A percentile compares a stretch with the other conserved stretches of the same genome.
These are phyloP conservation scores for Saccharomyces hybrid DNA, from an alignment of 1,139 yeast species.

Conservation along the genomic window DNA sequence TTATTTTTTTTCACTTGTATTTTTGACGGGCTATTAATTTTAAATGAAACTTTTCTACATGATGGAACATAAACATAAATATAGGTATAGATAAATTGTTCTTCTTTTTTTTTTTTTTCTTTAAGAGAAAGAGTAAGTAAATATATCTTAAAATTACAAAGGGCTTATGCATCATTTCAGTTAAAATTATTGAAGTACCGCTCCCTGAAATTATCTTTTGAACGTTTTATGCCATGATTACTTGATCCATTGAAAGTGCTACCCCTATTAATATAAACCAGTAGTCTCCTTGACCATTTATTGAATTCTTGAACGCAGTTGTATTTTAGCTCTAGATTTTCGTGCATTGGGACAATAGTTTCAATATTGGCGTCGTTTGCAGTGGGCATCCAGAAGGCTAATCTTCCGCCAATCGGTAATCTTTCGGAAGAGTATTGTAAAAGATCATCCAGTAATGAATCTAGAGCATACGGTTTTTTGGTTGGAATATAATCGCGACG, in stretches of 20 bases:
- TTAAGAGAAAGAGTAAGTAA: not conserved
- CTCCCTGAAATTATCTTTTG: slow-evolving; percentile 55
- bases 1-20: not conserved
- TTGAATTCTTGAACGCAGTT: slow-evolving; percentile 82
- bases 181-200: slow-evolving; percentile 68
- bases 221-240: slow-evolving; percentile 34
- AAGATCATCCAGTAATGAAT: slow-evolving; percentile 67
- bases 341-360: slow-evolving; percentile 72
- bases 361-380: slow-evolving; percentile 77
- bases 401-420: slow-evolving; percentile 64
- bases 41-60: not conserved
- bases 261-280: slow-evolving; percentile 71
- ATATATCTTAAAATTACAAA: not conserved
- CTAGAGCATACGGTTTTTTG: slow-evolving; percentile 80
- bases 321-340: slow-evolving; percentile 58
- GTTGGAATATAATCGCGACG: slow-evolving; percentile 86
- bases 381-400: slow-evolving; percentile 98
- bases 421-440: slow-evolving; percentile 63
- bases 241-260: slow-evolving; percentile 51
- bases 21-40: not conserved
- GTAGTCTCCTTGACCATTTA: slow-evolving; percentile 82
- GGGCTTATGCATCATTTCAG: slow-evolving; percentile 5
- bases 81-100: not conserved
- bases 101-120: no score
- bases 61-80: not conserved